These are phyloP conservation scores for Aristolochia fimbriata DNA, from an alignment of 164 flowering plant genomes.

Conservation along the genomic window DNA sequence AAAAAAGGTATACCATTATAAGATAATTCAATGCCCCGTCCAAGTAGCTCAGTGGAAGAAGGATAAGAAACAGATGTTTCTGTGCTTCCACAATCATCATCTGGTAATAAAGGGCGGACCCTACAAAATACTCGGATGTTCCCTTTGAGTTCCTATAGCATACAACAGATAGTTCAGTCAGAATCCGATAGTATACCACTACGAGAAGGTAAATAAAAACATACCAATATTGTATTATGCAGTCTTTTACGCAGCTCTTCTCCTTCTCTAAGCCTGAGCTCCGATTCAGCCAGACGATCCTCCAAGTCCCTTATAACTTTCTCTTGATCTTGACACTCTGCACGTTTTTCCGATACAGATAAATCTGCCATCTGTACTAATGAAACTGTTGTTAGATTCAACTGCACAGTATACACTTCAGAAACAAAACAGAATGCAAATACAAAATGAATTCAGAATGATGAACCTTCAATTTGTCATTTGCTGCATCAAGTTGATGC, in stretches of 20 bases:
- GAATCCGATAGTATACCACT: not conserved
- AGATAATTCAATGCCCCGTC: constrained; percentile 65
- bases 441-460: not conserved
- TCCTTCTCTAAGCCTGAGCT: constrained; percentile 65
- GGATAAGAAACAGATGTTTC: constrained; percentile 63
- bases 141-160: constrained; percentile 92
- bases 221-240: constrained; percentile 87
- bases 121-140: constrained; percentile 95
- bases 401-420: not conserved
- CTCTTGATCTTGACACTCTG: constrained; percentile 53
- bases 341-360: constrained; percentile 41
- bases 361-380: constrained; percentile 47
- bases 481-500: constrained; percentile 49
- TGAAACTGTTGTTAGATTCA: not conserved
- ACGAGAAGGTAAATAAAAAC: not conserved
- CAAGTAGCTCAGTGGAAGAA: constrained; percentile 54
- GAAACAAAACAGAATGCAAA: not conserved
- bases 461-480: constrained; percentile 53
- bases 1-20: constrained; percentile 64
- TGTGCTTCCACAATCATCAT: constrained; percentile 37
- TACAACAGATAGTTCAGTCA: constrained; percentile 4
- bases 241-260: constrained; percentile 77
- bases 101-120: constrained; percentile 81
- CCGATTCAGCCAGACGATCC: constrained; percentile 70
- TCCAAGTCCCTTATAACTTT: constrained; percentile 14